A percentile compares a stretch with the other conserved stretches of the same genome.
These are phyloP conservation scores for Arxiozyma bovina DNA, from an alignment of 1,139 yeast genomes.

Conservation along the genomic window DNA sequence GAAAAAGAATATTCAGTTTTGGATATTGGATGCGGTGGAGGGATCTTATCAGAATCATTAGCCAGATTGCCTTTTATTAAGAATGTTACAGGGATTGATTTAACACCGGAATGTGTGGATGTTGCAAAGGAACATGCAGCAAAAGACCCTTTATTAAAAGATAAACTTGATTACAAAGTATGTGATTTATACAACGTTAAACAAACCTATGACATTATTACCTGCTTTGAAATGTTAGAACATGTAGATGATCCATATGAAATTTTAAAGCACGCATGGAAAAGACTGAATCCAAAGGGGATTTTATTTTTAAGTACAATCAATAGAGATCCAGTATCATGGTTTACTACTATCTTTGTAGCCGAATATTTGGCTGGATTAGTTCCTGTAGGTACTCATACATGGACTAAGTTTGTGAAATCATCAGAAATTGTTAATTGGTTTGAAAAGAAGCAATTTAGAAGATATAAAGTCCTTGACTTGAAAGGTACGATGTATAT, in stretches of 20 bases:
- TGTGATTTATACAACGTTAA: conserved; percentile 52
- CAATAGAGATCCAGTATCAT: conserved; percentile 79
- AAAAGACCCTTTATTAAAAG: conserved; percentile 53
- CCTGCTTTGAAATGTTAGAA: conserved; percentile 90
- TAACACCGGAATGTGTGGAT: conserved; percentile 69
- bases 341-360: conserved; percentile 87
- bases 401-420: conserved; percentile 76
- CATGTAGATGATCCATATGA: conserved; percentile 82
- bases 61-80: conserved; percentile 64
- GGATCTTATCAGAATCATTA: conserved; percentile 76
- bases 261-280: conserved; percentile 58
- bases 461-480: conserved; percentile 48
- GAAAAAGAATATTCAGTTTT: conserved; percentile 42
- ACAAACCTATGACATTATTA: conserved; percentile 60
- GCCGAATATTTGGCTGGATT: conserved; percentile 73
- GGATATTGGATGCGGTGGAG: conserved; percentile 98
- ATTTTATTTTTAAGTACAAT: conserved; percentile 84
- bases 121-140: conserved; percentile 67
- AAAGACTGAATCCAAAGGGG: conserved; percentile 45
- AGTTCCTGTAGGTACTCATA: conserved; percentile 91
- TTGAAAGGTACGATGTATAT: conserved; percentile 73
- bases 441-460: conserved; percentile 40
- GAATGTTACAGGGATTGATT: conserved; percentile 71
- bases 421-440: conserved; percentile 63
- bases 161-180: conserved; percentile 51